phyloP scores from a whole-genome alignment of 305 asterid genomes.

The Fraxinus angustifolia region DNA sequence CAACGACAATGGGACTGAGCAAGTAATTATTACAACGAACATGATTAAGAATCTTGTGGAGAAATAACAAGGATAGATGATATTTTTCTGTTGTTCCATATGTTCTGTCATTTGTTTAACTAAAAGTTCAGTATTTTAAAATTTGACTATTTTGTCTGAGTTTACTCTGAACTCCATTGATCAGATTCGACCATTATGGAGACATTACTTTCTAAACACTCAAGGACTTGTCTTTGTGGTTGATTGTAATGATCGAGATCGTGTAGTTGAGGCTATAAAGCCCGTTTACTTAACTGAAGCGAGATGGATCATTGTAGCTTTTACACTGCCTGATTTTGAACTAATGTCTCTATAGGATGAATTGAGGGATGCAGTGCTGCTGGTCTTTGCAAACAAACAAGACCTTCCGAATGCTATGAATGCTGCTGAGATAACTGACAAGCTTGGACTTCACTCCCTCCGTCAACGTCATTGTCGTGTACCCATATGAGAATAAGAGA shows the following conservation, averaged over 20 bases:
- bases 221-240: slow-evolving; percentile 84
- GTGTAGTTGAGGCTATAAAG: slow-evolving; percentile 40
- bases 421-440: slow-evolving; percentile 91
- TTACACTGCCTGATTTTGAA: background rate
- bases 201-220: slow-evolving; percentile 83
- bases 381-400: slow-evolving; percentile 87
- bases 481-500: background rate
- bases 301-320: background rate
- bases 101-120: background rate
- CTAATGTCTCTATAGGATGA: slow-evolving; percentile 54
- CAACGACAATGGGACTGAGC: background rate
- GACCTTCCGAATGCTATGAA: slow-evolving; percentile 96
- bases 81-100: background rate
- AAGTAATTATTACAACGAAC: background rate
- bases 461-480: slow-evolving; percentile 71
- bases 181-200: slow-evolving; percentile 84
- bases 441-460: slow-evolving; percentile 86
- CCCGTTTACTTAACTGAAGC: background rate
- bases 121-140: background rate
- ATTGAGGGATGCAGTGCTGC: slow-evolving; percentile 79
- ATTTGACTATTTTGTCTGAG: background rate
- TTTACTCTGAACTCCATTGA: background rate
- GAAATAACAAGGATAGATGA: background rate
- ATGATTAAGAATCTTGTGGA: background rate
- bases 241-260: slow-evolving; percentile 82